phyloP scores from a whole-genome alignment of 31 red algal genomes.

The Odonthalia washingtoniensis region DNA sequence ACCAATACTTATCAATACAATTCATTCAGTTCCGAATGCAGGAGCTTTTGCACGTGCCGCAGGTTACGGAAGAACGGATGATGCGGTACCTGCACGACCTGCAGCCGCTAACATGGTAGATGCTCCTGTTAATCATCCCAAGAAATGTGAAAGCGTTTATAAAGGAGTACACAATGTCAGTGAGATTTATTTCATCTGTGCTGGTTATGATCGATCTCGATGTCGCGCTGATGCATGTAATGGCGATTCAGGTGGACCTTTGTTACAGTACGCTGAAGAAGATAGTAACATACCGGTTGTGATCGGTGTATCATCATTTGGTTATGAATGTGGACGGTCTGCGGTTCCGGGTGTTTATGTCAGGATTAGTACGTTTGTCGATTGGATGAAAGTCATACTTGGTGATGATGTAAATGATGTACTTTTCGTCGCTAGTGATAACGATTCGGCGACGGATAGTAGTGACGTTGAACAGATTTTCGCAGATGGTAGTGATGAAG shows the following conservation, averaged over 20 bases:
- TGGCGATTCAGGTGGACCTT: slow-evolving; percentile 63
- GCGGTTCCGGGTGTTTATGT: slow-evolving; percentile 53
- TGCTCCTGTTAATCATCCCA: slow-evolving; percentile 26
- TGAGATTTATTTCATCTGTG: slow-evolving; percentile 29
- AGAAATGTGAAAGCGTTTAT: slow-evolving; percentile 23
- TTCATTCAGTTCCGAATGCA: background rate
- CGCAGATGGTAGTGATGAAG: background rate
- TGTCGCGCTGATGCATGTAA: slow-evolving; percentile 50
- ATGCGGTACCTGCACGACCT: background rate
- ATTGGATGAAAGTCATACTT: slow-evolving; percentile 56
- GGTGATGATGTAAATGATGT: background rate
- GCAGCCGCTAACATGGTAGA: slow-evolving; percentile 39
- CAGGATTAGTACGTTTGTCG: slow-evolving; percentile 34
- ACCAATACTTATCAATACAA: slow-evolving; percentile 20
- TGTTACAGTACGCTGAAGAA: slow-evolving; percentile 35
- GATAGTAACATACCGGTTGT: slow-evolving; percentile 19
- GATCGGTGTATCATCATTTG: slow-evolving; percentile 50
- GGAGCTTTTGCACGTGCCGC: slow-evolving; percentile 48
- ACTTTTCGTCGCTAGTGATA: background rate
- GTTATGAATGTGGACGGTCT: slow-evolving; percentile 35
- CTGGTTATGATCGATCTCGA: slow-evolving; percentile 34
- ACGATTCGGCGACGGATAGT: no score
- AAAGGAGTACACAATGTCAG: slow-evolving; percentile 18
- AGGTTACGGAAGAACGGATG: slow-evolving; percentile 50
- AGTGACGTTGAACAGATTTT: background rate